phyloP scores from a whole-genome alignment of 2,329 filamentous ascomycete species.

The Epichloe bromicola region DNA sequence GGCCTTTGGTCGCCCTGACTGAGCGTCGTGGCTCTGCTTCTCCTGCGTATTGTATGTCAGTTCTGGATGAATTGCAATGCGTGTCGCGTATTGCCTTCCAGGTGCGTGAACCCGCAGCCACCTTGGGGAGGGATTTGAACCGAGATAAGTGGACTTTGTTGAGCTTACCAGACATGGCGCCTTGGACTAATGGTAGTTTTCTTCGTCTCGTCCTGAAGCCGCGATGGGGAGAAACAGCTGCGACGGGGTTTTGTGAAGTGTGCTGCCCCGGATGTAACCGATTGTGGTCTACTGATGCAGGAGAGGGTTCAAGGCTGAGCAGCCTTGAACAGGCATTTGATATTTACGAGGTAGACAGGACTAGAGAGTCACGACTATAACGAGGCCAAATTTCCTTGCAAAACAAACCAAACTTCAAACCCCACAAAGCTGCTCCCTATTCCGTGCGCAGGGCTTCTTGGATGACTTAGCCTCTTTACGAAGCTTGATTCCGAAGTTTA shows the following conservation, averaged over 20 bases:
- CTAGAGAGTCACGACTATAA: constrained; percentile 22
- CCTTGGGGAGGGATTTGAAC: background rate
- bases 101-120: background rate
- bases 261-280: constrained; percentile 1
- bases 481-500: background rate
- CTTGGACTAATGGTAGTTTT: background rate
- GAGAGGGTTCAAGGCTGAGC: constrained; percentile 12
- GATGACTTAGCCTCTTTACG: background rate
- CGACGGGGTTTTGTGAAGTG: constrained; percentile 4
- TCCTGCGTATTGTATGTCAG: constrained; percentile 16
- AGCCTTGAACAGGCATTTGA: constrained; percentile 16
- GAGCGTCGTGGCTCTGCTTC: constrained; percentile 78
- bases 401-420: constrained; percentile 1
- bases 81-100: background rate
- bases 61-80: constrained; percentile 4
- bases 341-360: constrained; percentile 20
- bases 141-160: background rate
- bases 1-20: constrained; percentile 90
- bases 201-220: background rate
- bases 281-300: constrained; percentile 17
- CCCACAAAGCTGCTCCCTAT: background rate
- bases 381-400: constrained; percentile 9
- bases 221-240: background rate
- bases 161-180: constrained; percentile 25
- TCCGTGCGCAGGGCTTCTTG: background rate